Evolutionary conservation across 108 stramenopile genomes (phyloP).

Genomic region (Fistulifera solaris): DNA sequence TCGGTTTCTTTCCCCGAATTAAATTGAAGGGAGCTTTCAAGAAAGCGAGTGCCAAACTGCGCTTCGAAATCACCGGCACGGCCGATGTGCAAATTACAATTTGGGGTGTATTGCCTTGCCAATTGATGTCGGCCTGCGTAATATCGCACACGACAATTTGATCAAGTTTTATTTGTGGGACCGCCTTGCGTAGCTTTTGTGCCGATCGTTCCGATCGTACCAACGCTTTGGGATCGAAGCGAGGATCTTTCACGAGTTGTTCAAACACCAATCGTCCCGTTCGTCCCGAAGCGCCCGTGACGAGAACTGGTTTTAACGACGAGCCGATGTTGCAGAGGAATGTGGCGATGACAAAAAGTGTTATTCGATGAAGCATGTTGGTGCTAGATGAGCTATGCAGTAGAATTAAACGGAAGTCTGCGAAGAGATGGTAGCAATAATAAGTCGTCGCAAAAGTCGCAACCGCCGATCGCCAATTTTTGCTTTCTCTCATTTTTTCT

Average conservation of each 20-base stretch:
- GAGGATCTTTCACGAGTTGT: constrained; percentile 32
- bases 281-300: constrained; percentile 44
- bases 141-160: constrained; percentile 56
- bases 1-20: constrained; percentile 29
- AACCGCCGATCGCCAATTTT: too few species aligned
- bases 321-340: not conserved
- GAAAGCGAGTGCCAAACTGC: constrained; percentile 32
- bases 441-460: too few species aligned
- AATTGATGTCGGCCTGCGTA: constrained; percentile 16
- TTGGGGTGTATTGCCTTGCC: constrained; percentile 14
- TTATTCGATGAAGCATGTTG: too few species aligned
- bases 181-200: constrained; percentile 30
- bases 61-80: constrained; percentile 42
- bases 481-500: too few species aligned
- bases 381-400: too few species aligned
- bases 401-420: too few species aligned
- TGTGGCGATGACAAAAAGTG: too few species aligned
- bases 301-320: constrained; percentile 13
- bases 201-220: constrained; percentile 44
- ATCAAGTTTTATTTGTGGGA: constrained; percentile 34
- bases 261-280: constrained; percentile 56
- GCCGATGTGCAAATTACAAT: constrained; percentile 74
- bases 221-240: constrained; percentile 45
- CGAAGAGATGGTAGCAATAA: too few species aligned
- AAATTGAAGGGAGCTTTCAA: constrained; percentile 43